Evolutionary conservation across 2,329 filamentous ascomycete species (phyloP), one percentile per base, ranked within the genome.

Genomic region (Botrytis tulipae): DNA sequence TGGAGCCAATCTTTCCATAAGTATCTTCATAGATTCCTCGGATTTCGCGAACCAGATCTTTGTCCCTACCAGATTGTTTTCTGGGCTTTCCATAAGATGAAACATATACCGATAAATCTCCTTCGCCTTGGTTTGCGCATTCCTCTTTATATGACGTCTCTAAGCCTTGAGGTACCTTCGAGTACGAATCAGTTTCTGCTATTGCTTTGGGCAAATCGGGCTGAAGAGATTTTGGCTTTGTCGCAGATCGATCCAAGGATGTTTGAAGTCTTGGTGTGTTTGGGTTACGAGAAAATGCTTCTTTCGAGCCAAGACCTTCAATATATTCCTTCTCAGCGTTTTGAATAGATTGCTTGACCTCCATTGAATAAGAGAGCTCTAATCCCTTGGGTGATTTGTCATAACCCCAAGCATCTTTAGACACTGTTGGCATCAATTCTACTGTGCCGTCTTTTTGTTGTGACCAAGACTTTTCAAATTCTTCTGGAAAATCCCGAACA

Each of bases 401-500:
- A 20, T 74, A 2, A 35, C 77, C 65, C 63, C 54, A 70, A 61
- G 59, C 65, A 44, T 73, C 69, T 54, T 42, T 46, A 7, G n/a
- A 57, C 6, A n/a, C 32, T 51, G 76, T 76, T 70, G 75, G 77
- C 18, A 54, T 74, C 51, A 80, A 72, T 32, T 67, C 67, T 44
- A 73, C 77, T 42, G 75, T 61, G 35, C 18, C 51, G 61, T 72
- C 42, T 68, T 75, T 57, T 40, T 66, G 35, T n/a, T 74, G 76
- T 59, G 79, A 81, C 86, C 86, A 87, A 1, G 83, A 82, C 8
- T 79, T 78, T 0, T 82, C 76, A 72, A 86, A 87, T 5, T 88
- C 86, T 73, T 88, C 86, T 0, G 86, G 85, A 73, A 88, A 88
- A 77, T 88, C 87, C 46, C 83, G 84, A 14, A 81, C 80, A 74